These are phyloP conservation scores for Solanum gracilifrons DNA, from an alignment of 257 asterid species.

Conservation along the genomic window DNA sequence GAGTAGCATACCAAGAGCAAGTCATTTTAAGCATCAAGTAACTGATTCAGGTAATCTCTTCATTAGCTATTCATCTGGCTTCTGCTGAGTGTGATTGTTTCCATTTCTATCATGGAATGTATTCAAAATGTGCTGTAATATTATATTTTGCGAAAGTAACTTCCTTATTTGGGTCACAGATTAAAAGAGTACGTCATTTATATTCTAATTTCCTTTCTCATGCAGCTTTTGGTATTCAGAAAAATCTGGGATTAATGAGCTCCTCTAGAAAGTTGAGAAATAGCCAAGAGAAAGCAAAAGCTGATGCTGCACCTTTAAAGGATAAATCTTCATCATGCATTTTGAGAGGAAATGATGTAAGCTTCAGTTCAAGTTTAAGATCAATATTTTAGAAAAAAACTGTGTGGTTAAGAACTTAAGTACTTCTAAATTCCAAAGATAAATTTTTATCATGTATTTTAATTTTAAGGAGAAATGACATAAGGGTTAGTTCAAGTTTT, in stretches of 20 bases:
- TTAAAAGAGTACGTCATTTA: neutral
- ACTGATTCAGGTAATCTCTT: conserved; percentile 46
- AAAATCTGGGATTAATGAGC: conserved; percentile 31
- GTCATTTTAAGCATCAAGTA: conserved; percentile 38
- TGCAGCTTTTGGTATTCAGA: conserved; percentile 39
- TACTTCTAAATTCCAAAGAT: neutral
- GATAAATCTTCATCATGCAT: conserved; percentile 16
- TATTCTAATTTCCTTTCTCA: neutral
- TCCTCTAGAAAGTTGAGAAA: conserved; percentile 28
- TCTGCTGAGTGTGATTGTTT: neutral
- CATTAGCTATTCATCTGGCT: conserved; percentile 3
- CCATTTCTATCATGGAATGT: neutral
- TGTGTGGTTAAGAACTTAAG: neutral
- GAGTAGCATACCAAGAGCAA: conserved; percentile 25
- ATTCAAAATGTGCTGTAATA: neutral
- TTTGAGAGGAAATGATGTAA: conserved; percentile 41
- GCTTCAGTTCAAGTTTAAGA: conserved; percentile 9
- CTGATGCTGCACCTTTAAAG: conserved; percentile 16
- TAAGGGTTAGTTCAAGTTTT: neutral
- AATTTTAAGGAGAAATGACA: neutral
- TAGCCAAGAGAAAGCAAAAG: conserved; percentile 24
- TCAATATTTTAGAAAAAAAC: neutral
- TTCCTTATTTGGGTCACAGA: neutral
- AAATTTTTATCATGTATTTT: neutral
- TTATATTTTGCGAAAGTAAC: neutral